Base-by-base conservation (phyloP, 1,284 basidiomycete genomes). In the Ustilago crameri region DNA sequence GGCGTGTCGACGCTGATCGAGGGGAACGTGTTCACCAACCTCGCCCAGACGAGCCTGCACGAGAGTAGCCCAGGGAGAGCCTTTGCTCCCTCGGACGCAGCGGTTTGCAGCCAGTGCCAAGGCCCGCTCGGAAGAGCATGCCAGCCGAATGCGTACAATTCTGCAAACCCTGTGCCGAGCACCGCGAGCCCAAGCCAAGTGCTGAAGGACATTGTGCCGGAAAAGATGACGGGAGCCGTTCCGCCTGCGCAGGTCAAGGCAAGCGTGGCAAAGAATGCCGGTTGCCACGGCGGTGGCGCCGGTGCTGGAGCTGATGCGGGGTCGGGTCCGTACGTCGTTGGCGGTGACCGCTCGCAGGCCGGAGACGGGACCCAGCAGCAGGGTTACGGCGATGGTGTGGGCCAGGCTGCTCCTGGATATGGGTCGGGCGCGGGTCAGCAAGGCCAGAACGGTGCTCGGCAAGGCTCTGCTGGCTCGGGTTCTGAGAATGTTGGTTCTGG, bases 1-100 rank as follows among this genome's bases (percentile, higher is more conserved):
- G 66, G 60, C 1, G 30, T 59, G 22, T 37, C 54, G 14, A 59
- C 46, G 0, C 35, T 74, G 5, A 60, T 74, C 53, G 72, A 74
- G 20, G 72, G 72, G 0, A 71, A 71, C 32, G 59, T 74, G 3
- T 74, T 74, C 24, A 54, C 43, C 23, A 40, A 74, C 18, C 51
- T 74, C 5, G 55, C 59, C 0, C 52, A 72, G 43, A 63, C 69
- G 2, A 56, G 54, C 20, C n/a, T 67, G 34, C 62, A 65, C 51
- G 58, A 66, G 27, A 37, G 23, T 14, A 35, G 15, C 3, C 62
- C 68, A 0, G 68, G 68, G 7, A 20, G 51, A 12, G 54, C 62
- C 2, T 71, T 71, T 12, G 62, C 68, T 0, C 68, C 68, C 4
- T 37, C 43, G 23, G 54, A 58, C 40, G 30, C 40, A 9, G 46